phyloP scores from a whole-genome alignment of 306 rosid genomes.

The Carpinus viminea region DNA sequence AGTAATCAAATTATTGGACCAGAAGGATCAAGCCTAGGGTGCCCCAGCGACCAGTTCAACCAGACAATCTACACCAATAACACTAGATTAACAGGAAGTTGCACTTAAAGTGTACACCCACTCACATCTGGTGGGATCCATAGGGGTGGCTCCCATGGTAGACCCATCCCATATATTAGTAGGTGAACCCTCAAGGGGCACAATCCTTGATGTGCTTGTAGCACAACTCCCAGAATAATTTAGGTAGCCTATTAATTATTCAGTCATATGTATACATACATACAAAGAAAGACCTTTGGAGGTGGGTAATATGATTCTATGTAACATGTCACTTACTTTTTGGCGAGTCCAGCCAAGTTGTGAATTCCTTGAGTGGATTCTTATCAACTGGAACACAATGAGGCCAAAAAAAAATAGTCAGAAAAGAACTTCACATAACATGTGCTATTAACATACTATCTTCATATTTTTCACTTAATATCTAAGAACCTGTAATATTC shows the following conservation, averaged over 20 bases:
- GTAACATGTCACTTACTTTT: conserved; percentile 58
- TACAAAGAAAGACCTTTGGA: background rate
- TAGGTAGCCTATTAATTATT: no score
- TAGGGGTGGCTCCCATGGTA: background rate
- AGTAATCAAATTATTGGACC: conserved; percentile 10
- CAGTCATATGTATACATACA: no score
- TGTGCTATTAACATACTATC: conserved; percentile 20
- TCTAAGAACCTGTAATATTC: conserved; percentile 3
- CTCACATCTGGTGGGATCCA: background rate
- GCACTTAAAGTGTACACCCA: background rate
- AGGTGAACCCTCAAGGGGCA: background rate
- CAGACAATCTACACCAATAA: conserved; percentile 5
- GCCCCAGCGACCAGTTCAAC: conserved; percentile 18
- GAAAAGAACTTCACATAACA: conserved; percentile 23
- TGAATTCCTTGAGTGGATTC: conserved; percentile 67
- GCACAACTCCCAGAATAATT: no score
- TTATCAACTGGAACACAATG: conserved; percentile 54
- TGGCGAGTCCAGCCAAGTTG: conserved; percentile 88
- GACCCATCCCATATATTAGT: background rate
- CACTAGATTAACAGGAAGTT: background rate
- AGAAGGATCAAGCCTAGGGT: conserved; percentile 9
- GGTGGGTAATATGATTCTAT: background rate
- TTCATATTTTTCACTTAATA: background rate
- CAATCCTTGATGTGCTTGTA: background rate
- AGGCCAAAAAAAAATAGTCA: conserved; percentile 25